Conservation (phyloP, 257 asterid species). For the Salvia rosmarinus region DNA sequence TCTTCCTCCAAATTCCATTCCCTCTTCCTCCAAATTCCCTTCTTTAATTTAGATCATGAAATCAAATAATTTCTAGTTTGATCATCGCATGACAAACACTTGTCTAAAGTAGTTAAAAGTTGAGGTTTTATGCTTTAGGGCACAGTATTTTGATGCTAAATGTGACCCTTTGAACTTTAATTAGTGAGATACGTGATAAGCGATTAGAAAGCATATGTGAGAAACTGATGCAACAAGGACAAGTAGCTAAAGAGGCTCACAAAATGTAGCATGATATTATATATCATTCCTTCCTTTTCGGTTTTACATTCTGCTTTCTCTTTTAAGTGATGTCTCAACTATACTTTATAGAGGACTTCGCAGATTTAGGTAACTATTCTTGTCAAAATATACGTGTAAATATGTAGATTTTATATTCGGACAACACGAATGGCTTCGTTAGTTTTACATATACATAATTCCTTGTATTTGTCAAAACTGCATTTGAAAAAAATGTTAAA, state of each 20-base stretch:
- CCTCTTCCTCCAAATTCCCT: no score
- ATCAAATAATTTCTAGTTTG: not conserved
- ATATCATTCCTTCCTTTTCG: slow-evolving; percentile 23
- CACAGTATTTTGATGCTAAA: slow-evolving; percentile 7
- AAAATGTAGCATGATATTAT: slow-evolving; percentile 13
- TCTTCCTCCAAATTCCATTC: no score
- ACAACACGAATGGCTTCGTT: no score
- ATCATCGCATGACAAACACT: not conserved
- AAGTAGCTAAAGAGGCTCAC: no score
- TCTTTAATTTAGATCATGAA: not conserved
- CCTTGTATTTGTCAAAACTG: not conserved
- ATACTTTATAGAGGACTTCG: not conserved
- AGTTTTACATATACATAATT: not conserved
- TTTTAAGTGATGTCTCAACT: slow-evolving; percentile 5
- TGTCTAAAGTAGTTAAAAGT: slow-evolving; percentile 18
- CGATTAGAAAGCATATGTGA: slow-evolving; percentile 38
- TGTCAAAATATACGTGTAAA: not conserved
- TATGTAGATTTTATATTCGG: not conserved
- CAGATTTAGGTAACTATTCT: not conserved
- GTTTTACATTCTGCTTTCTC: slow-evolving; percentile 25
- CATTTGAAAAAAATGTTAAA: not conserved
- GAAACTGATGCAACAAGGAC: slow-evolving; percentile 30
- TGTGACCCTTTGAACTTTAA: slow-evolving; percentile 27
- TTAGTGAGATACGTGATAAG: slow-evolving; percentile 35
- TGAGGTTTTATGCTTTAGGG: not conserved